These are phyloP conservation scores for Sequoia sempervirens DNA, from an alignment of 75 land plant genomes.

Conservation along the genomic window DNA sequence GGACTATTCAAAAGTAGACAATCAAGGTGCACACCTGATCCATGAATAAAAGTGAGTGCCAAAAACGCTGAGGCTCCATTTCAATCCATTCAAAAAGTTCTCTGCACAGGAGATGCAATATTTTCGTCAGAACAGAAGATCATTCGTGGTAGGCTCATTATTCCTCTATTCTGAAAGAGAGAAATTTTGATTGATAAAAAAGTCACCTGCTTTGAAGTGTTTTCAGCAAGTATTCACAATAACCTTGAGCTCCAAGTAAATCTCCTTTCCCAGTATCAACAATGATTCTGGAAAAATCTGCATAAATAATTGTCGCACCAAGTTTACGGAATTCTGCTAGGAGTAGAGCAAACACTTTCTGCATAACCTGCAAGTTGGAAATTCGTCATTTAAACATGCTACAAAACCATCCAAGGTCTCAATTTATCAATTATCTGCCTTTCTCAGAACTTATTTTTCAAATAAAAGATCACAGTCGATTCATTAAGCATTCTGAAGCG, in stretches of 20 bases:
- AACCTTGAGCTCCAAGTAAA: constrained; percentile 74
- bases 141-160: neutral
- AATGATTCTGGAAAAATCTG: constrained; percentile 81
- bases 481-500: neutral
- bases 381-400: neutral
- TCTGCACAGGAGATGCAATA: constrained; percentile 26
- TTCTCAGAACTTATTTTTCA: neutral
- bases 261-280: constrained; percentile 83
- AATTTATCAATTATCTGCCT: neutral
- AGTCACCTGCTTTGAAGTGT: constrained; percentile 81
- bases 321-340: constrained; percentile 86
- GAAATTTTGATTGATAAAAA: neutral
- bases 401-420: neutral
- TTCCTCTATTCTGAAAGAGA: neutral
- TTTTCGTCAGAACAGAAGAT: neutral
- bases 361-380: constrained; percentile 71
- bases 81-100: constrained; percentile 99
- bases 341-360: constrained; percentile 86
- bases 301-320: constrained; percentile 85
- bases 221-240: constrained; percentile 82
- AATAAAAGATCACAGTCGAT: neutral
- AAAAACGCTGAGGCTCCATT: constrained; percentile 80
- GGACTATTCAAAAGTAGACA: neutral
- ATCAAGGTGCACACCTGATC: constrained; percentile 64
- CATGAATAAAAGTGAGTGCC: constrained; percentile 96